Evolutionary conservation across 495 filamentous ascomycete species (phyloP).

Genomic region (Hyaloscypha bicolor): DNA sequence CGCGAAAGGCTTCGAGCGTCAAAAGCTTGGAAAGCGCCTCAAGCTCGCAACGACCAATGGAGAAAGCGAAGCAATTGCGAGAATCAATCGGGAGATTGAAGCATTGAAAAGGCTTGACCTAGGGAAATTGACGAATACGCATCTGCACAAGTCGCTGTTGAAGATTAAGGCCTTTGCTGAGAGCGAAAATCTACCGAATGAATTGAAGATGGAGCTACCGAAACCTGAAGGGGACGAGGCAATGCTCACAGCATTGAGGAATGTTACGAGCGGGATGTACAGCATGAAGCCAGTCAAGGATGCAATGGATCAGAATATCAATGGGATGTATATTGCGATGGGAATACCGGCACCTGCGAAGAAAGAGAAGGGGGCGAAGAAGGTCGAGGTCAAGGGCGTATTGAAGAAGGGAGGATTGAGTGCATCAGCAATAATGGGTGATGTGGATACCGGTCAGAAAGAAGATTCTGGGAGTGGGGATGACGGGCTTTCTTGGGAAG

Average conservation of each 20-base stretch:
- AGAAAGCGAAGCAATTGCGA: constrained; percentile 41
- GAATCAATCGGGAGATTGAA: constrained; percentile 72
- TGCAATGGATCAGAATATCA: constrained; percentile 62
- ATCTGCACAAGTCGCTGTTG: constrained; percentile 75
- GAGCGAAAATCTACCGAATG: constrained; percentile 46
- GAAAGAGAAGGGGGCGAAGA: constrained; percentile 34
- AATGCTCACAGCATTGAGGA: constrained; percentile 52
- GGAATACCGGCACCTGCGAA: constrained; percentile 47
- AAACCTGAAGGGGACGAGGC: constrained; percentile 48
- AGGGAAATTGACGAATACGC: constrained; percentile 60
- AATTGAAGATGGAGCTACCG: constrained; percentile 48
- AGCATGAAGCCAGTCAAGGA: constrained; percentile 76
- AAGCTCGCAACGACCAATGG: constrained; percentile 64
- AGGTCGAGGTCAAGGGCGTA: constrained; percentile 28
- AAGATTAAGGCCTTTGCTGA: constrained; percentile 71
- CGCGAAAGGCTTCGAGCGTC: constrained; percentile 85
- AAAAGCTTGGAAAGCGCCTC: constrained; percentile 78
- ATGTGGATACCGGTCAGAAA: constrained; percentile 22
- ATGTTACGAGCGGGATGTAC: constrained; percentile 81
- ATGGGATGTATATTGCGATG: constrained; percentile 61
- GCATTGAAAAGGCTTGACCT: constrained; percentile 80
- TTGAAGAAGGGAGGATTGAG: constrained; percentile 14
- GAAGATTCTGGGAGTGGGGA: constrained; percentile 17
- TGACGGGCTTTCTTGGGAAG: constrained; percentile 29
- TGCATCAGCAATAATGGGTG: constrained; percentile 12